phyloP scores from a whole-genome alignment of 2,329 filamentous ascomycete species.

The Xylariaceae sp. region DNA sequence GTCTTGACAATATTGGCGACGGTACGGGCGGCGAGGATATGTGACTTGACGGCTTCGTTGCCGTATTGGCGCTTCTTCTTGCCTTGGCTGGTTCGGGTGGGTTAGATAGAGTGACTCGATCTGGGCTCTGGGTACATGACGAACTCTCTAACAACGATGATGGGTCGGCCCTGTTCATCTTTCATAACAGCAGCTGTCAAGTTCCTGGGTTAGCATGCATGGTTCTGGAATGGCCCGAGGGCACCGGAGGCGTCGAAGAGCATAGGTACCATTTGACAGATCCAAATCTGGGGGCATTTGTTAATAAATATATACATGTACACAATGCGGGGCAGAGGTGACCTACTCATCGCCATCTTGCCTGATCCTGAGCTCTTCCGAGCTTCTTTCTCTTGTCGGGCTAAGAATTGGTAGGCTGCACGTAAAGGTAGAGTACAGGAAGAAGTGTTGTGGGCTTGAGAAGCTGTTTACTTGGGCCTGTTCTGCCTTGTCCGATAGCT shows the following conservation, averaged over 20 bases:
- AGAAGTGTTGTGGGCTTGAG: not conserved
- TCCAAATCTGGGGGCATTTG: conserved; percentile 61
- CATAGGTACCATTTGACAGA: conserved; percentile 69
- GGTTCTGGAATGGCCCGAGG: not conserved
- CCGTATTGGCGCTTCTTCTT: conserved; percentile 97
- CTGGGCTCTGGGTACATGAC: conserved; percentile 31
- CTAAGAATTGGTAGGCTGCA: not conserved
- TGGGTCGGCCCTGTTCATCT: conserved; percentile 94
- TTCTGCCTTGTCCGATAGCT: not conserved
- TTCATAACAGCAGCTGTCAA: conserved; percentile 70
- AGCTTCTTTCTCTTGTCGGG: conserved; percentile 15
- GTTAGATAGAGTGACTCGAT: conserved; percentile 12
- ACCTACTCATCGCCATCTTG: conserved; percentile 60
- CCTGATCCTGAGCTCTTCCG: conserved; percentile 21
- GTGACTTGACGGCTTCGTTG: conserved; percentile 95
- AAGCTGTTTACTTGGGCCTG: conserved; percentile 1
- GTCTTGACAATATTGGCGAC: conserved; percentile 97
- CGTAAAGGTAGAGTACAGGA: not conserved
- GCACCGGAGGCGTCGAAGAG: too few species aligned
- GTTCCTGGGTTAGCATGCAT: conserved; percentile 13
- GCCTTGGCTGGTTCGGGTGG: conserved; percentile 64
- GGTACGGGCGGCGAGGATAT: conserved; percentile 93
- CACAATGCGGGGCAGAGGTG: conserved; percentile 10
- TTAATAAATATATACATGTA: conserved; percentile 18
- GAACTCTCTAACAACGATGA: conserved; percentile 97